These are phyloP conservation scores for Ormosia semicastrata DNA, from an alignment of 306 rosid genomes.

Conservation along the genomic window DNA sequence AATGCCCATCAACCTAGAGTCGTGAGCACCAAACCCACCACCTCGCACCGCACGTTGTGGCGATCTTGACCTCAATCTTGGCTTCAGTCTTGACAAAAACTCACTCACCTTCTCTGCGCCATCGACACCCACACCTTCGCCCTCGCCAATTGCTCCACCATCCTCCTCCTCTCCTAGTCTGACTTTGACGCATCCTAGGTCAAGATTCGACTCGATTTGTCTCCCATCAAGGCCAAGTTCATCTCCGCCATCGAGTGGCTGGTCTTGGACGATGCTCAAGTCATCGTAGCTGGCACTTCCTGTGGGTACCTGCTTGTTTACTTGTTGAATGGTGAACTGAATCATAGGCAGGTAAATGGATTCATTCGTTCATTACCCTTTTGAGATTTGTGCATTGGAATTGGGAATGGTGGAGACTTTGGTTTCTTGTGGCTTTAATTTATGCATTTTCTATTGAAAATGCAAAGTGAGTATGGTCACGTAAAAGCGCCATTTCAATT, in stretches of 20 bases:
- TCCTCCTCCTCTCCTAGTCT: too few species aligned
- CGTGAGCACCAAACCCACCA: too few species aligned
- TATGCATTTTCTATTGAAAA: background rate
- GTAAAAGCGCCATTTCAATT: background rate
- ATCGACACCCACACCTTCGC: too few species aligned
- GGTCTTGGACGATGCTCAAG: constrained; percentile 60
- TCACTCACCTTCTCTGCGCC: too few species aligned
- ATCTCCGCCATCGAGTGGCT: constrained; percentile 68
- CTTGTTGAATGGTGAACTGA: constrained; percentile 51
- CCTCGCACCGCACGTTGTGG: too few species aligned
- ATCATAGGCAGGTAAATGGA: constrained; percentile 55
- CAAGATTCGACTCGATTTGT: constrained; percentile 56
- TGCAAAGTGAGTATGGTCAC: background rate
- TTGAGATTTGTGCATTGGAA: background rate
- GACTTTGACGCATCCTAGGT: constrained; percentile 35
- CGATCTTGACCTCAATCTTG: too few species aligned
- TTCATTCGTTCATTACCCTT: too few species aligned
- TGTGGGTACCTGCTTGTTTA: constrained; percentile 58
- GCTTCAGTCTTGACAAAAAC: too few species aligned
- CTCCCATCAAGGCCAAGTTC: constrained; percentile 55
- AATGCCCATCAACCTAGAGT: too few species aligned
- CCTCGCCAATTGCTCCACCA: too few species aligned
- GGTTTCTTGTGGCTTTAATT: background rate
- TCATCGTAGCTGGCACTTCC: too few species aligned
- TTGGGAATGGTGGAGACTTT: background rate